These are phyloP conservation scores for Neurospora sp. DNA, from an alignment of 495 filamentous ascomycete genomes.

Conservation along the genomic window DNA sequence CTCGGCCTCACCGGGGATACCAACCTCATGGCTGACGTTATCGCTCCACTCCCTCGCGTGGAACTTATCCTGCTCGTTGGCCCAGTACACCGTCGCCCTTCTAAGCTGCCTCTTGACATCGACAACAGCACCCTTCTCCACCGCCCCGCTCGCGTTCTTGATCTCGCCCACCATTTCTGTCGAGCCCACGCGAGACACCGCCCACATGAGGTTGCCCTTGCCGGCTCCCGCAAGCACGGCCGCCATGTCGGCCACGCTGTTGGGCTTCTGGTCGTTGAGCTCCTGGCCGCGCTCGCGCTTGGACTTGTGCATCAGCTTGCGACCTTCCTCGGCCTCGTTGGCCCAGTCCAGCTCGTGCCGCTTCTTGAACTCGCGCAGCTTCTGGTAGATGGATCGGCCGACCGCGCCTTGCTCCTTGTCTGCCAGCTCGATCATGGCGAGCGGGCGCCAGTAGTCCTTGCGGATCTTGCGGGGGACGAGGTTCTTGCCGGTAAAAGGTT, in stretches of 20 bases:
- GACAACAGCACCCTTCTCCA: conserved; percentile 9
- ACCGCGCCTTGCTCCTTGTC: conserved; percentile 33
- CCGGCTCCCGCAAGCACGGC: conserved; percentile 52
- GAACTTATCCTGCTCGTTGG: conserved; percentile 51
- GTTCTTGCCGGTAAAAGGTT: conserved; percentile 87
- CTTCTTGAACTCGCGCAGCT: conserved; percentile 70
- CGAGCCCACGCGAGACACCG: conserved; percentile 21
- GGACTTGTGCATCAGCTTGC: conserved; percentile 34
- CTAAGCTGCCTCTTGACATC: conserved; percentile 20
- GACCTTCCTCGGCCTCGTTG: conserved; percentile 26
- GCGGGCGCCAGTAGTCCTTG: conserved; percentile 83
- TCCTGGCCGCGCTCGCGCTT: conserved; percentile 46
- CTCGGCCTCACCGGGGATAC: conserved; percentile 27
- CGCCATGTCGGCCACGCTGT: conserved; percentile 76
- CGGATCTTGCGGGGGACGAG: conserved; percentile 66
- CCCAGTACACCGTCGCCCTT: conserved; percentile 53
- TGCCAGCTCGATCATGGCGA: conserved; percentile 66
- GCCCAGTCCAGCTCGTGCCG: conserved; percentile 58
- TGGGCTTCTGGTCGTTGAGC: conserved; percentile 85
- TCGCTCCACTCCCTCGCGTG: conserved; percentile 59
- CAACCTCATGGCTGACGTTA: conserved; percentile 49
- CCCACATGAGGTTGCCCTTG: conserved; percentile 36
- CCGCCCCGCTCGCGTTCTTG: conserved; percentile 12
- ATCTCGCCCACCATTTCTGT: conserved; percentile 20
- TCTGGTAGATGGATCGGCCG: conserved; percentile 65